These are phyloP conservation scores for Agarophyton chilense DNA, from an alignment of 23 red algal genomes.

Conservation along the genomic window DNA sequence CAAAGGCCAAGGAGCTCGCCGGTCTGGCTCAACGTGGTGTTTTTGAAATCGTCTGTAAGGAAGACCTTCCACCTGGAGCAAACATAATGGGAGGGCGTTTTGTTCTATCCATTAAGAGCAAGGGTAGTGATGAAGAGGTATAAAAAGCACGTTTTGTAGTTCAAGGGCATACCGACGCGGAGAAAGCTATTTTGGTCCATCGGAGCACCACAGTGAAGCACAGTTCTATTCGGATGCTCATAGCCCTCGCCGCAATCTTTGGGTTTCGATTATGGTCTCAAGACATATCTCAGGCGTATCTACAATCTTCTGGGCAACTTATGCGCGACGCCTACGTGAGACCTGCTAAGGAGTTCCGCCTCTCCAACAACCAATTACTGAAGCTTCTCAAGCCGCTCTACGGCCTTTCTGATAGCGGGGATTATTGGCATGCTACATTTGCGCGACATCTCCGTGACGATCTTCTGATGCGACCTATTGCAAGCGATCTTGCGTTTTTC, in stretches of 20 bases:
- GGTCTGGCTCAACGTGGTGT: not conserved
- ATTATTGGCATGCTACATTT: conserved; percentile 1
- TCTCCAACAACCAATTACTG: not conserved
- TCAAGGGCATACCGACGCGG: conserved; percentile 23
- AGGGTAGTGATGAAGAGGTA: not conserved
- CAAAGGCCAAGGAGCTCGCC: conserved; percentile 2
- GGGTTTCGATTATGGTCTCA: not conserved
- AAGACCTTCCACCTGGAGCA: conserved; percentile 10
- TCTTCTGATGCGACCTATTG: conserved; percentile 1
- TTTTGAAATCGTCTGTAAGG: conserved; percentile 3
- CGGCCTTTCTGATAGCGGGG: conserved; percentile 22
- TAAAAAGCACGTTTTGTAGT: conserved; percentile 22
- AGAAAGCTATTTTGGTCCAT: conserved; percentile 21
- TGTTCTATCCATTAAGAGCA: conserved; percentile 21
- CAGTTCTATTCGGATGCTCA: conserved; percentile 1
- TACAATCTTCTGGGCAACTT: not conserved
- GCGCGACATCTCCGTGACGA: not conserved
- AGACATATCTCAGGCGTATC: conserved; percentile 29
- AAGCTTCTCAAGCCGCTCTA: conserved; percentile 19
- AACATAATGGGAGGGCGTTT: conserved; percentile 20
- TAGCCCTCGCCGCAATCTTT: not conserved
- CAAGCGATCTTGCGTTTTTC: not conserved
- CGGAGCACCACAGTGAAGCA: conserved; percentile 1
- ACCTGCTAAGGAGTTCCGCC: not conserved
- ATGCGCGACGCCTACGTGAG: conserved; percentile 7